A percentile compares a stretch with the other conserved stretches of the same genome.
phyloP scores from a whole-genome alignment of 441 rosid species.

The Pelargonium myrrhifolium region DNA sequence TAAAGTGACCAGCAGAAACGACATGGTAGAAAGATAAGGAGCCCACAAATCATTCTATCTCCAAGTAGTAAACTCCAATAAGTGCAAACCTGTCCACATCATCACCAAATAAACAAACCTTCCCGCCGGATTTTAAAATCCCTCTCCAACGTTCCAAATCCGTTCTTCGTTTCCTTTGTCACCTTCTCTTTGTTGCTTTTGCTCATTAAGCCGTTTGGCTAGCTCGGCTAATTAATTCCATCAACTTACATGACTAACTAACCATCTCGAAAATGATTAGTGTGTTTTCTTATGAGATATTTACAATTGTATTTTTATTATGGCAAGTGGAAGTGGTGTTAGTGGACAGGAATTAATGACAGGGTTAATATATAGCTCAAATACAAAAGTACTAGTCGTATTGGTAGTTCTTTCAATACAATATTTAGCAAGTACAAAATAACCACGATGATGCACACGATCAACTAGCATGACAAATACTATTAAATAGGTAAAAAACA shows the following conservation, averaged over 20 bases:
- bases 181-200: conserved; percentile 26
- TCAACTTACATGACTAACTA: too few species aligned
- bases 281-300: neutral
- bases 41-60: conserved; percentile 34
- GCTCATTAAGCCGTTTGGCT: conserved; percentile 8
- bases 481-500: neutral
- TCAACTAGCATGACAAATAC: neutral
- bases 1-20: conserved; percentile 28
- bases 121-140: conserved; percentile 36
- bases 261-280: neutral
- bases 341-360: neutral
- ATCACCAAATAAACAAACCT: conserved; percentile 18
- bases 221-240: neutral
- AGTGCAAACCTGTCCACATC: conserved; percentile 25
- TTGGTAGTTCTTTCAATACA: too few species aligned
- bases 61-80: conserved; percentile 35
- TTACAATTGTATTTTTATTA: neutral
- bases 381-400: too few species aligned
- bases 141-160: conserved; percentile 27
- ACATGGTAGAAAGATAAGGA: conserved; percentile 26
- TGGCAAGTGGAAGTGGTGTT: neutral
- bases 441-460: too few species aligned
- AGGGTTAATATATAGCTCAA: neutral
- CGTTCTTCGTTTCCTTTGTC: conserved; percentile 31
- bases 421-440: neutral